A percentile compares a stretch with the other conserved stretches of the same genome.
phyloP scores from a whole-genome alignment of 2,329 filamentous ascomycete genomes.

The Fusarium newnesense region DNA sequence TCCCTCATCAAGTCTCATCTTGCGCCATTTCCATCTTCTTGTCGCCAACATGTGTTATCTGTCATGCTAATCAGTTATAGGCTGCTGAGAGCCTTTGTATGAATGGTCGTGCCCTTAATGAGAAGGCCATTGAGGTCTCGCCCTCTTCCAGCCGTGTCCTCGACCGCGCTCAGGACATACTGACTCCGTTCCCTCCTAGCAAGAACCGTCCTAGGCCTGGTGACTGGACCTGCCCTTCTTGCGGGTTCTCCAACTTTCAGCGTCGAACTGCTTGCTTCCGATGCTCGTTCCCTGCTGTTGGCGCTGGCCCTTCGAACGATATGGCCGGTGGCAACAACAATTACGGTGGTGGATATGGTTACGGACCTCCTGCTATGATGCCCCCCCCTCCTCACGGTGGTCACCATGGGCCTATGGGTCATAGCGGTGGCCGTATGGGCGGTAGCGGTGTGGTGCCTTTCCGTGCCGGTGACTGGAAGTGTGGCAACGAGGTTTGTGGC shows the following conservation, averaged over 20 bases:
- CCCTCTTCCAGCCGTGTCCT: slow-evolving; percentile 97
- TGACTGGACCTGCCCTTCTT: slow-evolving; percentile 99
- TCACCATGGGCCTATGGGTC: slow-evolving; percentile 65
- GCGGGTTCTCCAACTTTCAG: slow-evolving; percentile 99
- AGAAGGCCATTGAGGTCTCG: slow-evolving; percentile 98
- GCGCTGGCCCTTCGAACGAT: slow-evolving; percentile 76
- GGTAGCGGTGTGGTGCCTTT: slow-evolving; percentile 92
- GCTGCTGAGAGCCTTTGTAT: slow-evolving; percentile 98
- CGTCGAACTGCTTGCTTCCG: slow-evolving; percentile 98
- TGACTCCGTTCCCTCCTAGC: slow-evolving; percentile 96
- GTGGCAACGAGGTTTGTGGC: slow-evolving; percentile 93
- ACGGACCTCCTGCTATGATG: slow-evolving; percentile 82
- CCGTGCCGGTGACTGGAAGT: slow-evolving; percentile 99
- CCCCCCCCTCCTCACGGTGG: slow-evolving; percentile 77
- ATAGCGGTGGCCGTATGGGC: slow-evolving; percentile 76
- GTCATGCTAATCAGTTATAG: slow-evolving; percentile 57
- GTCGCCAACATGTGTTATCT: background rate
- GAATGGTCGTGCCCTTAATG: slow-evolving; percentile 97
- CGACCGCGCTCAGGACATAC: slow-evolving; percentile 92
- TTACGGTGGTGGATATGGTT: slow-evolving; percentile 61
- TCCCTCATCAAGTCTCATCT: background rate
- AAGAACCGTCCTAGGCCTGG: slow-evolving; percentile 97
- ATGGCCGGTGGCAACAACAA: slow-evolving; percentile 74
- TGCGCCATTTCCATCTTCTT: background rate
- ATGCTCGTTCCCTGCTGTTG: slow-evolving; percentile 97